Conservation (phyloP, 306 rosid species). For the Arachis stenosperma region DNA sequence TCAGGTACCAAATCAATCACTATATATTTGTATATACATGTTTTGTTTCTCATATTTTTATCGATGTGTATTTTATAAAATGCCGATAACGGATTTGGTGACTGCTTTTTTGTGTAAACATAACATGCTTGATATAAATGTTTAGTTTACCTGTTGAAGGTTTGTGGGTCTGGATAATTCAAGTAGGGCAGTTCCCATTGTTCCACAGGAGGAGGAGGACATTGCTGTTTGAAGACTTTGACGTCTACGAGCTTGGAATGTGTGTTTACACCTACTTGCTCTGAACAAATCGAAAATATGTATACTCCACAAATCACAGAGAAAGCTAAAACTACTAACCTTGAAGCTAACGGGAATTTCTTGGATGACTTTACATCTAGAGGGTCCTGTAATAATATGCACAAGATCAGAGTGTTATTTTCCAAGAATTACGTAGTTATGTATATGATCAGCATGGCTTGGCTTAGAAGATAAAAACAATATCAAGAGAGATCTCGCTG, state of each 20-base stretch:
- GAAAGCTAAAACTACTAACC: conserved; percentile 49
- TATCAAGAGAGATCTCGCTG: background rate
- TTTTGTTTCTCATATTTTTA: too few species aligned
- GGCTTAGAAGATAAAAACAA: background rate
- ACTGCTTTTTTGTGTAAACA: too few species aligned
- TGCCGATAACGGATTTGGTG: too few species aligned
- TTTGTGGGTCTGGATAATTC: conserved; percentile 66
- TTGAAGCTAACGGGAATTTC: conserved; percentile 56
- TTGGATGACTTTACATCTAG: conserved; percentile 50
- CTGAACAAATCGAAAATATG: conserved; percentile 46
- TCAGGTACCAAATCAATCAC: too few species aligned
- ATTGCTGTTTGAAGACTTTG: conserved; percentile 40
- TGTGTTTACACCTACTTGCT: conserved; percentile 39
- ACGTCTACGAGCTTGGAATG: conserved; percentile 37
- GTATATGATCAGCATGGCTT: background rate
- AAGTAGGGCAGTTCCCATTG: conserved; percentile 53
- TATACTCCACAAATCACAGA: conserved; percentile 55
- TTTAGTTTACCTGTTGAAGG: conserved; percentile 52
- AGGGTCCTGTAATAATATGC: conserved; percentile 48
- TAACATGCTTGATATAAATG: too few species aligned
- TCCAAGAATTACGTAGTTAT: background rate
- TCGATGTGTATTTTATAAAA: too few species aligned
- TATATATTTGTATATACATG: too few species aligned
- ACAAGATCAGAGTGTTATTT: conserved; percentile 13
- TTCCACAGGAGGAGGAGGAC: conserved; percentile 35